A percentile compares a stretch with the other conserved stretches of the same genome.
Evolutionary conservation across 2,329 filamentous ascomycete species (phyloP).

Genomic region (Ascochyta rabiei): DNA sequence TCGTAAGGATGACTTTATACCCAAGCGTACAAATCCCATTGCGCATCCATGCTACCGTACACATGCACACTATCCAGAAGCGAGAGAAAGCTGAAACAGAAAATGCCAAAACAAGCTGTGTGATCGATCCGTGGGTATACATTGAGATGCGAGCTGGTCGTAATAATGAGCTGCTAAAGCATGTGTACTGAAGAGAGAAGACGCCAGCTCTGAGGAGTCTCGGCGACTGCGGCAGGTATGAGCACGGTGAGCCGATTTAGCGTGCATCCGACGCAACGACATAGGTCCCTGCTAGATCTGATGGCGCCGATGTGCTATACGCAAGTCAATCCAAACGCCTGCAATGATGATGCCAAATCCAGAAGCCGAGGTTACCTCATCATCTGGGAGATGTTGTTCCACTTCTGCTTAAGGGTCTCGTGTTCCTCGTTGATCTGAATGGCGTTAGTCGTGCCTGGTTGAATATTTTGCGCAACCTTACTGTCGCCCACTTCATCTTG

Average conservation of each 20-base stretch:
- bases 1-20: not conserved
- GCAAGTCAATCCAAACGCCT: conserved; percentile 31
- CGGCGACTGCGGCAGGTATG: conserved; percentile 32
- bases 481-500: conserved; percentile 95
- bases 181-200: conserved; percentile 5
- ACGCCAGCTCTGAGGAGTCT: conserved; percentile 7
- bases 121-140: conserved; percentile 32
- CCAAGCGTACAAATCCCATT: not conserved
- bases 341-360: conserved; percentile 18
- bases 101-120: conserved; percentile 16
- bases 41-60: not conserved
- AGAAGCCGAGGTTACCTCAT: conserved; percentile 43
- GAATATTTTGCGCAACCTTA: conserved; percentile 59
- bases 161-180: conserved; percentile 9
- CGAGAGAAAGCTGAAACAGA: conserved; percentile 18
- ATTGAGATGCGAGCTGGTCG: conserved; percentile 27
- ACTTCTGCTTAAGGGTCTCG: conserved; percentile 57
- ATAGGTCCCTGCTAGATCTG: conserved; percentile 24
- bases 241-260: conserved; percentile 39
- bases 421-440: conserved; percentile 55
- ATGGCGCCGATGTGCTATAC: conserved; percentile 29
- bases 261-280: conserved; percentile 31
- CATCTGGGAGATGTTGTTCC: conserved; percentile 54
- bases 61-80: conserved; percentile 24
- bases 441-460: conserved; percentile 46